Conservation (phyloP, 1,284 basidiomycete species). For the Melampsora larici-populina region DNA sequence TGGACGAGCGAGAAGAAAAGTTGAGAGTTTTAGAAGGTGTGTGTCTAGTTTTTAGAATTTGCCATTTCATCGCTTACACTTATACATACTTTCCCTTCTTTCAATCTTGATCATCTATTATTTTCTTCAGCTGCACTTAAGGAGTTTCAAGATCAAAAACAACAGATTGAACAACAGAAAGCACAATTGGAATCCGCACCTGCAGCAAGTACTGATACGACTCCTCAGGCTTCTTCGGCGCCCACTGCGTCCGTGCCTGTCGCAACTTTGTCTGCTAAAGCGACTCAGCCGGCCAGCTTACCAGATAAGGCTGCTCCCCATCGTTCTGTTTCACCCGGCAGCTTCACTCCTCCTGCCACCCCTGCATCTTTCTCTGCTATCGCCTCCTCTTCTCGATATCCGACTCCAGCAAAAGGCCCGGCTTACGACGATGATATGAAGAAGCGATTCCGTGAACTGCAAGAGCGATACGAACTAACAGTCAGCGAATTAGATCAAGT, state of each 20-base stretch:
- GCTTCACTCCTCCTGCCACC: slow-evolving; percentile 32
- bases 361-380: slow-evolving; percentile 1
- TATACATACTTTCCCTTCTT: too few species aligned
- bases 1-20: slow-evolving; percentile 72
- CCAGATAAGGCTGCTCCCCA: not conserved
- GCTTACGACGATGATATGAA: slow-evolving; percentile 41
- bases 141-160: slow-evolving; percentile 44
- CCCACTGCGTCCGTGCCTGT: not conserved
- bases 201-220: slow-evolving; percentile 6
- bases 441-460: slow-evolving; percentile 44
- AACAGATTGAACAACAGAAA: slow-evolving; percentile 26
- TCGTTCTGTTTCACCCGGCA: not conserved
- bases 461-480: slow-evolving; percentile 63
- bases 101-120: not conserved
- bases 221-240: not conserved
- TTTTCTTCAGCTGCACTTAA: slow-evolving; percentile 34
- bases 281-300: not conserved
- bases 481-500: slow-evolving; percentile 73
- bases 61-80: too few species aligned
- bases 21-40: slow-evolving; percentile 69
- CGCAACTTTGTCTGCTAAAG: not conserved
- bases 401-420: slow-evolving; percentile 4
- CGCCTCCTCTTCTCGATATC: not conserved
- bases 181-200: slow-evolving; percentile 38
- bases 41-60: not conserved